phyloP scores from a whole-genome alignment of 1,139 yeast species.

The Magnusiomyces paraingens region DNA sequence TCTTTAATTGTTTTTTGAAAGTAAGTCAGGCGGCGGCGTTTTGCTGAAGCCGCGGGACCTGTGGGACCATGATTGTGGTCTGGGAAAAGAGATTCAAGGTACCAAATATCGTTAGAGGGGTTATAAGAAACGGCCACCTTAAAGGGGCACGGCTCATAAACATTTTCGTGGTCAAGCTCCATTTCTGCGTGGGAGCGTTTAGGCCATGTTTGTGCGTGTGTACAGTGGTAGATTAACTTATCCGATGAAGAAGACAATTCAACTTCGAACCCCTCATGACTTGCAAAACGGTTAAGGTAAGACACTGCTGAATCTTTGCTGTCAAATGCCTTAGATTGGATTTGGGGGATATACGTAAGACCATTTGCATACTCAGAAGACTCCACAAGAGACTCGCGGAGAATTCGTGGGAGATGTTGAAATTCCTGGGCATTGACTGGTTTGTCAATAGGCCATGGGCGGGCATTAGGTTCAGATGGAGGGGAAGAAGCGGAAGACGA shows the following conservation, averaged over 20 bases:
- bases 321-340: constrained; percentile 8
- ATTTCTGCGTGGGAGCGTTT: constrained; percentile 4
- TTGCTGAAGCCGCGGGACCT: constrained; percentile 12
- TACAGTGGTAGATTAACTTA: neutral
- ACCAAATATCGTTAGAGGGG: constrained; percentile 2
- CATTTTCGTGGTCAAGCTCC: neutral
- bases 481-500: neutral
- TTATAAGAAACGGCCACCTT: constrained; percentile 3
- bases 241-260: neutral
- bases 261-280: constrained; percentile 12
- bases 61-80: constrained; percentile 16
- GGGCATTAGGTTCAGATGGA: neutral
- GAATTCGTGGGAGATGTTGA: constrained; percentile 6
- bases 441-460: constrained; percentile 15
- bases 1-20: constrained; percentile 13
- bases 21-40: constrained; percentile 12
- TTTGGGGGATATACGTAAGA: constrained; percentile 10
- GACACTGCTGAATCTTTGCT: constrained; percentile 1
- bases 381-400: constrained; percentile 10
- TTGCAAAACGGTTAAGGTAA: constrained; percentile 7
- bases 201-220: neutral
- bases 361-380: constrained; percentile 14
- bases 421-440: constrained; percentile 9
- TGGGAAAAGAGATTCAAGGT: constrained; percentile 3
- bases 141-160: constrained; percentile 9